A percentile compares a stretch with the other conserved stretches of the same genome.
Conservation (phyloP, 352 stramenopile genomes). For the Thalassiosira oceanica region DNA sequence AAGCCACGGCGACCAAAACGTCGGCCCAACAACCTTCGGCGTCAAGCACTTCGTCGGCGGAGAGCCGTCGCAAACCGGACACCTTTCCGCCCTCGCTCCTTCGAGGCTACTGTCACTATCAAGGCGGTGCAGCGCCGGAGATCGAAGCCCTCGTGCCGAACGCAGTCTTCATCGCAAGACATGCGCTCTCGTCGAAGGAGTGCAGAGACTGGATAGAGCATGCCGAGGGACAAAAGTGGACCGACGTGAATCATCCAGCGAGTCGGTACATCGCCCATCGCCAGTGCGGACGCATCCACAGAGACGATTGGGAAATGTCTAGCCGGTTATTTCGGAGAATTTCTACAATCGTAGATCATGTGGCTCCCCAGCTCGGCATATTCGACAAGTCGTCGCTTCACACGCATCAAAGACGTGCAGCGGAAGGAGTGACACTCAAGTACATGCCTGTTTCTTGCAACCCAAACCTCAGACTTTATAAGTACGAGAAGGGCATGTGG, state of each 20-base stretch:
- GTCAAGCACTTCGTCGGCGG: no score
- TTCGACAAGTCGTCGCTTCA: constrained; percentile 29
- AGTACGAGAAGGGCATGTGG: constrained; percentile 62
- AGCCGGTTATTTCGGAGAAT: constrained; percentile 57
- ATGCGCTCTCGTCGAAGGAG: constrained; percentile 37
- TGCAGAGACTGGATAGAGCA: constrained; percentile 59
- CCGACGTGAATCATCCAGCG: constrained; percentile 48
- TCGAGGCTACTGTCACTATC: not conserved
- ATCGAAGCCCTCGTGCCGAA: constrained; percentile 34
- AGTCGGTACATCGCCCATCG: constrained; percentile 64
- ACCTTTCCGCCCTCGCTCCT: constrained; percentile 15
- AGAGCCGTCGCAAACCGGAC: no score
- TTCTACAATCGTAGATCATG: constrained; percentile 21
- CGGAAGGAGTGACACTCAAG: constrained; percentile 6
- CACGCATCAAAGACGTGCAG: constrained; percentile 1
- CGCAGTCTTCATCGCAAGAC: constrained; percentile 29
- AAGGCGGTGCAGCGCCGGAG: not conserved
- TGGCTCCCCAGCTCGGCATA: constrained; percentile 26
- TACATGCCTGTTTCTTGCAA: constrained; percentile 65
- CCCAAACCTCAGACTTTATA: constrained; percentile 71
- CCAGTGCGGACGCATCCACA: constrained; percentile 56
- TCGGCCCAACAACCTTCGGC: no score
- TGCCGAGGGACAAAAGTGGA: constrained; percentile 36
- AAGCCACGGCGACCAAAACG: no score
- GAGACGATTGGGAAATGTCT: constrained; percentile 50